Conservation (phyloP, 129 eudicot genomes). For the Centrapalus pauciflorus region DNA sequence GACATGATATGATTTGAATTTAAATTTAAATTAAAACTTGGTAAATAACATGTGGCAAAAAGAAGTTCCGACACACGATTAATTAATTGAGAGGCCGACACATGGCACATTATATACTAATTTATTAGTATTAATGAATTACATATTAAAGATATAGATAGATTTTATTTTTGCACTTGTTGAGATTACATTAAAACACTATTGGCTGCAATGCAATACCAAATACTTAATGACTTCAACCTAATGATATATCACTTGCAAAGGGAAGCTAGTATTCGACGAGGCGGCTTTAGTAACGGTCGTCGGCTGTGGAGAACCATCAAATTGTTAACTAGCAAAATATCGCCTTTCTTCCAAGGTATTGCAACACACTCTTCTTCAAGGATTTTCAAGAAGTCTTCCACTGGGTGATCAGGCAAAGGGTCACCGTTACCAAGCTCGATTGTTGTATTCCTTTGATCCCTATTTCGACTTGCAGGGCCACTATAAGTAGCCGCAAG, state of each 20-base stretch:
- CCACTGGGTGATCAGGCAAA: slow-evolving; percentile 39
- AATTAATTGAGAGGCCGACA: too few species aligned
- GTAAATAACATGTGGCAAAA: too few species aligned
- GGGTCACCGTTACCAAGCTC: slow-evolving; percentile 66
- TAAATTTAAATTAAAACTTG: too few species aligned
- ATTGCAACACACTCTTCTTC: slow-evolving; percentile 69
- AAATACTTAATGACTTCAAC: too few species aligned
- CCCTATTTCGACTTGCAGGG: slow-evolving; percentile 38
- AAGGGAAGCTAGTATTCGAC: slow-evolving; percentile 73
- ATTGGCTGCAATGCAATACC: too few species aligned
- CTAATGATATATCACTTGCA: slow-evolving; percentile 53
- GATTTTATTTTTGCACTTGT: too few species aligned
- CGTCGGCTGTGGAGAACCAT: slow-evolving; percentile 71
- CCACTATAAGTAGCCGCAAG: slow-evolving; percentile 59
- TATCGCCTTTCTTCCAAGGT: slow-evolving; percentile 85
- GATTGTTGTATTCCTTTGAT: slow-evolving; percentile 30
- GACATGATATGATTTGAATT: too few species aligned
- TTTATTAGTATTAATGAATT: too few species aligned
- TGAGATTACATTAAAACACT: too few species aligned
- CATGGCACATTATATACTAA: too few species aligned
- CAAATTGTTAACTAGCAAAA: slow-evolving; percentile 59
- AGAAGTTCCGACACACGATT: too few species aligned
- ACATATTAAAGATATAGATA: too few species aligned
- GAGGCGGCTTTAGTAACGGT: slow-evolving; percentile 59
- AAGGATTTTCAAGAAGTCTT: slow-evolving; percentile 42